Conservation (phyloP, 1,284 basidiomycete species). For the Sanghuangporus baumii region DNA sequence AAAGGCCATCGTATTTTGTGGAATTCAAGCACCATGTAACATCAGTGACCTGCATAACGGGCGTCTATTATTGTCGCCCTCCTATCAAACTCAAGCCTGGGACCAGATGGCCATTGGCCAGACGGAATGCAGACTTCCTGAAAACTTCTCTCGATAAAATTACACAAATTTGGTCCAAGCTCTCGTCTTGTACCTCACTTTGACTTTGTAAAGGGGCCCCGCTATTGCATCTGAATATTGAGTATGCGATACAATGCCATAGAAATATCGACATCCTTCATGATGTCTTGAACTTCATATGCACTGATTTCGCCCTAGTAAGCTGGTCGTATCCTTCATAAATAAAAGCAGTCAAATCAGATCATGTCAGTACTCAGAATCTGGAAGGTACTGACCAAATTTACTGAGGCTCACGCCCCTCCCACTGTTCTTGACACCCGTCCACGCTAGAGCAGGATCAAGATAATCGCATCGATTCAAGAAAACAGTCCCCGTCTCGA, state of each 20-base stretch:
- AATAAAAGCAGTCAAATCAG: not conserved
- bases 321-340: conserved; percentile 32
- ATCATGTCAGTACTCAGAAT: not conserved
- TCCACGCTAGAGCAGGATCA: conserved; percentile 92
- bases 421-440: conserved; percentile 90
- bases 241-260: not conserved
- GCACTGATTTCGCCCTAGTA: conserved; percentile 31
- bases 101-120: no score
- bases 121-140: no score
- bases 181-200: not conserved
- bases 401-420: conserved; percentile 85
- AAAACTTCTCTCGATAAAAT: no score
- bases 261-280: not conserved
- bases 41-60: no score
- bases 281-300: conserved; percentile 24
- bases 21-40: no score
- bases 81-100: no score
- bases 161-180: no score
- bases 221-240: not conserved
- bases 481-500: conserved; percentile 90
- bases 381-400: conserved; percentile 57
- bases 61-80: no score
- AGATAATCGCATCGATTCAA: conserved; percentile 86
- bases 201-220: not conserved
- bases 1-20: no score